Base-by-base conservation (phyloP, 768 basidiomycete genomes). In the Flagelloscypha sp. region DNA sequence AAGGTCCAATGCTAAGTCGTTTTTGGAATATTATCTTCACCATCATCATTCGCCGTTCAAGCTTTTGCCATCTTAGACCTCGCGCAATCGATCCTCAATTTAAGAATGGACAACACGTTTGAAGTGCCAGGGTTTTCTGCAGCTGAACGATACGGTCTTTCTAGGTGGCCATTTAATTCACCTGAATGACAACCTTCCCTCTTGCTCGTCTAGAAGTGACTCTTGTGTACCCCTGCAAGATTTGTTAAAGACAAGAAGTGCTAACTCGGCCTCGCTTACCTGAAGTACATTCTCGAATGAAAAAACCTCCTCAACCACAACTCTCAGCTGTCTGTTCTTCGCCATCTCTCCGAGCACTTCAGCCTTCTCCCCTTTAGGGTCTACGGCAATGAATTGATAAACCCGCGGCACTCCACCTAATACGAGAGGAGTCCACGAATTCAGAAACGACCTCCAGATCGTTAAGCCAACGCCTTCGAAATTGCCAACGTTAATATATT, bases 231-330 rank as follows among this genome's bases (percentile, higher is more conserved):
- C 28, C 36, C 36, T 37, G 18, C 17, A 18, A 35, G 6, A 17
- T 24, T 2, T 19, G 10, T 27, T 10, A 35, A 20, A 7, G 27
- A 35, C 27, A 15, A 20, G 8, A 15, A 7, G 13, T 25, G n/a
- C n/a, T n/a, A n/a, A n/a, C n/a, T n/a, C n/a, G n/a, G n/a, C n/a
- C 24, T 27, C 8, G 22, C 9, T 10, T 7, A 34, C 43, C 40
- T 41, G 35, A 18, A 45, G 20, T 16, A 33, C 44, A 7, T 41
- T 34, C 31, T 45, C 44, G 13, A 45, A 45, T 17, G 36, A 36
- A 15, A 45, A 40, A 0, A 42, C 44, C 33, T 45, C 44, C 25
- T 45, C 40, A 32, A 42, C 44, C 19, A 42, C 40, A 5, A 45
- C 44, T 15, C 33, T 29, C 32, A 45, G 27, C 12, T 17, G 29